Evolutionary conservation across 257 asterid genomes (phyloP).

Genomic region (Fraxinus cuspidata): DNA sequence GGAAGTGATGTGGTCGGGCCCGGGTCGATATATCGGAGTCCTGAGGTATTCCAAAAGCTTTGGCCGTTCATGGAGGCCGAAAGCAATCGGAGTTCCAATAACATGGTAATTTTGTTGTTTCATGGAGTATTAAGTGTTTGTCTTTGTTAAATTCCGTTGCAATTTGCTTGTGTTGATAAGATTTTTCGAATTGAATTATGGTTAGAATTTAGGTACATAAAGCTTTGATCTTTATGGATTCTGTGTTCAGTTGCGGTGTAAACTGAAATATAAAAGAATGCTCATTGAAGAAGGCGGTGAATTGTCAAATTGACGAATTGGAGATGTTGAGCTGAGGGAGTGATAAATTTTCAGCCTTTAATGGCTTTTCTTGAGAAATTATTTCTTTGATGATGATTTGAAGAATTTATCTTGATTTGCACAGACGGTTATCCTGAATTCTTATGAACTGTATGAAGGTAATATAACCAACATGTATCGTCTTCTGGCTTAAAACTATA

Average conservation of each 20-base stretch:
- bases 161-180: conserved; percentile 10
- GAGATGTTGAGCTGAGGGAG: neutral
- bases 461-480: conserved; percentile 1
- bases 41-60: conserved; percentile 81
- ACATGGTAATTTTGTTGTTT: conserved; percentile 49
- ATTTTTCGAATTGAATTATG: neutral
- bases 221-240: neutral
- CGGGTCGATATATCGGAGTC: conserved; percentile 84
- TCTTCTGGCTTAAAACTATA: conserved; percentile 18
- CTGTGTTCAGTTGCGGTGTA: neutral
- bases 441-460: neutral
- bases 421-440: conserved; percentile 5
- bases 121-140: conserved; percentile 6
- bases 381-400: conserved; percentile 6
- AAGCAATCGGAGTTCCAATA: conserved; percentile 65
- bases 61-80: conserved; percentile 96
- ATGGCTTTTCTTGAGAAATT: no score
- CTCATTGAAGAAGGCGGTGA: neutral
- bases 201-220: conserved; percentile 14
- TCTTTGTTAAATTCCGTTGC: neutral
- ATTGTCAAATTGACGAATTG: neutral
- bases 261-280: neutral
- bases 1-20: conserved; percentile 51
- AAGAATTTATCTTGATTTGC: neutral
- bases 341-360: neutral